Conservation (phyloP, 306 rosid genomes). For the Ceratonia siliqua region DNA sequence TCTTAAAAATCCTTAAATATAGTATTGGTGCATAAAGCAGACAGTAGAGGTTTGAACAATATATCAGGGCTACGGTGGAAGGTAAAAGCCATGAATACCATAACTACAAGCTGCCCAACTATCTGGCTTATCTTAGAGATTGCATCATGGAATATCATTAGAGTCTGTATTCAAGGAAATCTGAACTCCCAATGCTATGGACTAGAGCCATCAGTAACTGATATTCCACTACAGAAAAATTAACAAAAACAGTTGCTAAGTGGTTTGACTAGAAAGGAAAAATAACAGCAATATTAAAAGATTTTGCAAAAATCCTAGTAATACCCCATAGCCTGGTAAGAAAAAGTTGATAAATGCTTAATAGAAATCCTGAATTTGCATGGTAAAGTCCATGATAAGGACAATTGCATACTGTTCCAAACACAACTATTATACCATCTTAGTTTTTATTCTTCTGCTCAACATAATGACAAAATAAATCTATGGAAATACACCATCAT, state of each 20-base stretch:
- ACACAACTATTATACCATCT: background rate
- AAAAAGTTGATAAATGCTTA: slow-evolving; percentile 20
- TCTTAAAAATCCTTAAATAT: slow-evolving; percentile 21
- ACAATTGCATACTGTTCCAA: slow-evolving; percentile 9
- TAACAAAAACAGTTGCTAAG: background rate
- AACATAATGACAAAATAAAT: slow-evolving; percentile 12
- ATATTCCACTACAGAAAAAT: background rate
- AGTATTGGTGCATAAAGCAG: slow-evolving; percentile 8
- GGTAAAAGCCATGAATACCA: background rate
- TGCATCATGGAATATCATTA: background rate
- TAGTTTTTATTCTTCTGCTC: background rate
- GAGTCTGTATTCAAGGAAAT: background rate
- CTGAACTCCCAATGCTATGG: background rate
- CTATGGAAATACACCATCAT: background rate
- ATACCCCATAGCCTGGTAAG: background rate
- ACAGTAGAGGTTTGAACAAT: background rate
- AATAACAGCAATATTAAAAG: background rate
- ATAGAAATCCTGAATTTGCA: slow-evolving; percentile 4
- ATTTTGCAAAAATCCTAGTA: background rate
- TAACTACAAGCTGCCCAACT: background rate
- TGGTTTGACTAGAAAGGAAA: background rate
- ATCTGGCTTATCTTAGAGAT: background rate
- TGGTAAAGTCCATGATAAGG: background rate
- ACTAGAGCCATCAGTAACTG: background rate
- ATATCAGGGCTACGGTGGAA: background rate